phyloP scores from a whole-genome alignment of 495 filamentous ascomycete genomes.

The Podospora pseudopauciseta region DNA sequence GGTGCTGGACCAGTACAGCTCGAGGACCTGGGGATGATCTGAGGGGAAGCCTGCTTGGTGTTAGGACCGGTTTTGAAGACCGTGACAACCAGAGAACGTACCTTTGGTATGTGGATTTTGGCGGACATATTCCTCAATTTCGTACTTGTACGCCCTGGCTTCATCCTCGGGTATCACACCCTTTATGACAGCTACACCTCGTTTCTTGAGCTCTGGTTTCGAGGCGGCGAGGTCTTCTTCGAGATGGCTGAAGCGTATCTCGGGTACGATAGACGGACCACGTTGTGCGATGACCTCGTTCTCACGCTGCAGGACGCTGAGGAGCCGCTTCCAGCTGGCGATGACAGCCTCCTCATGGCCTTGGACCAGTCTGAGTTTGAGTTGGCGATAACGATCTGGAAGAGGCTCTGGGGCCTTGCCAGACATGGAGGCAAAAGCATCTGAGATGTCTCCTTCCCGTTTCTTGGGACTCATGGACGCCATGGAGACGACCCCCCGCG shows the following conservation, averaged over 20 bases:
- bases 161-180: slow-evolving; percentile 58
- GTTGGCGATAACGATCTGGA: slow-evolving; percentile 66
- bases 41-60: slow-evolving; percentile 48
- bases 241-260: slow-evolving; percentile 55
- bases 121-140: slow-evolving; percentile 57
- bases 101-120: slow-evolving; percentile 58
- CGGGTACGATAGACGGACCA: slow-evolving; percentile 52
- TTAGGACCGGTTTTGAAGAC: background rate
- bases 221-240: slow-evolving; percentile 43
- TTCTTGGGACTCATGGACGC: slow-evolving; percentile 27
- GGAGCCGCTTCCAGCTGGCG: slow-evolving; percentile 66
- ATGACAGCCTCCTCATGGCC: slow-evolving; percentile 60
- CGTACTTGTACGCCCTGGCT: slow-evolving; percentile 56
- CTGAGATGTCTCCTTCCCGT: slow-evolving; percentile 71
- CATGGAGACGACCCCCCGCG: slow-evolving; percentile 19
- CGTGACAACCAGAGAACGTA: slow-evolving; percentile 25
- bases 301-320: slow-evolving; percentile 52
- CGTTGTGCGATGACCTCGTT: slow-evolving; percentile 44
- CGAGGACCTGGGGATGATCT: slow-evolving; percentile 68
- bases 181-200: slow-evolving; percentile 61
- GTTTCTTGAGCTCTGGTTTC: slow-evolving; percentile 52
- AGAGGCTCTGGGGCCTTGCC: slow-evolving; percentile 61
- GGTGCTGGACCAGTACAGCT: slow-evolving; percentile 81
- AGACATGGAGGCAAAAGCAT: slow-evolving; percentile 76
- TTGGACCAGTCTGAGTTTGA: slow-evolving; percentile 63